A percentile compares a stretch with the other conserved stretches of the same genome.
These are phyloP conservation scores for Coniophora puteana DNA, from an alignment of 1,284 basidiomycete species.

Conservation along the genomic window DNA sequence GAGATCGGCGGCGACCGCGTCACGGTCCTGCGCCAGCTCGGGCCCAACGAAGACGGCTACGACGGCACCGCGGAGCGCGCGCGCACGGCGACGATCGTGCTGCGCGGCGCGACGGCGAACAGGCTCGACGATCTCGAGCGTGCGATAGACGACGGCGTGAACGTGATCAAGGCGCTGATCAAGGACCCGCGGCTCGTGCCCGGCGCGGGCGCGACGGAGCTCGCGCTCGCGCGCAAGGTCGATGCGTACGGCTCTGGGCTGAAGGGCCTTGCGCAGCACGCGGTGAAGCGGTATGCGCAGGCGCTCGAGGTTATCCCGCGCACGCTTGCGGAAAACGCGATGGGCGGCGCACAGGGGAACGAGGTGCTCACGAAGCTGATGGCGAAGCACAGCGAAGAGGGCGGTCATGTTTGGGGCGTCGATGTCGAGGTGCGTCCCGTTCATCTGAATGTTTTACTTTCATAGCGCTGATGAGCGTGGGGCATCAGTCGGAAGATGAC, in stretches of 20 bases:
- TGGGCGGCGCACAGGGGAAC: slow-evolving; percentile 88
- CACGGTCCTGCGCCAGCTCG: slow-evolving; percentile 91
- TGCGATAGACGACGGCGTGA: slow-evolving; percentile 96
- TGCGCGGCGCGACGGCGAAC: slow-evolving; percentile 96
- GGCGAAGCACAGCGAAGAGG: slow-evolving; percentile 81
- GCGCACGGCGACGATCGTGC: slow-evolving; percentile 89
- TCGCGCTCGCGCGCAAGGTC: slow-evolving; percentile 85
- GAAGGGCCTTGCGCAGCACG: slow-evolving; percentile 92
- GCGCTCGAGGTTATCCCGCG: slow-evolving; percentile 93
- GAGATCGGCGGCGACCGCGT: slow-evolving; percentile 99
- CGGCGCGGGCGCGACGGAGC: slow-evolving; percentile 92
- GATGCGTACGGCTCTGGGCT: slow-evolving; percentile 87
- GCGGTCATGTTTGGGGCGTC: slow-evolving; percentile 79
- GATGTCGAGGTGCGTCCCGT: slow-evolving; percentile 76
- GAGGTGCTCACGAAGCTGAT: slow-evolving; percentile 87
- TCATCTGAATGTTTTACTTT: not conserved
- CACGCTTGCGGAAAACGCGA: slow-evolving; percentile 93
- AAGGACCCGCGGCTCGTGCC: slow-evolving; percentile 91
- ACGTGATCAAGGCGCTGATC: slow-evolving; percentile 91
- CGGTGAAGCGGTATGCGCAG: slow-evolving; percentile 86
- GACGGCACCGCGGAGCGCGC: slow-evolving; percentile 62
- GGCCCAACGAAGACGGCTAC: slow-evolving; percentile 55
- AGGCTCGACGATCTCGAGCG: slow-evolving; percentile 94
- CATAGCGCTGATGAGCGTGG: not conserved
- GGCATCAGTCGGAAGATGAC: slow-evolving; percentile 63